phyloP scores from a whole-genome alignment of 257 asterid genomes.

The Haberlea rhodopensis region DNA sequence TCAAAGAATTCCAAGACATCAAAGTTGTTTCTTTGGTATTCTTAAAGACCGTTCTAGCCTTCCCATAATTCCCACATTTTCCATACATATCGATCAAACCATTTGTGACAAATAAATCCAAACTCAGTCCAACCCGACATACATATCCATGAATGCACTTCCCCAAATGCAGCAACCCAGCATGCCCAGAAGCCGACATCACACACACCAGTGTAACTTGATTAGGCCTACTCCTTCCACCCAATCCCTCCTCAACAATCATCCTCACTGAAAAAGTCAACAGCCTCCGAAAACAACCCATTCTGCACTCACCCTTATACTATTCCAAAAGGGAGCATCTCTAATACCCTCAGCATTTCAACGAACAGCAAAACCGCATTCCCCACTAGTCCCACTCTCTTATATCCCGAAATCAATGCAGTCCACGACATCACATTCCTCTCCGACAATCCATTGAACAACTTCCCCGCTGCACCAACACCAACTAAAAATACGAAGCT shows the following conservation, averaged over 20 bases:
- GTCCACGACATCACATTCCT: slow-evolving; percentile 73
- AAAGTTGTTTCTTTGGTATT: slow-evolving; percentile 35
- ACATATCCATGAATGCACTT: slow-evolving; percentile 65
- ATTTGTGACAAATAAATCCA: slow-evolving; percentile 42
- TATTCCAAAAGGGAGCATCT: slow-evolving; percentile 80
- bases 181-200: slow-evolving; percentile 66
- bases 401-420: slow-evolving; percentile 73
- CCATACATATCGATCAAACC: slow-evolving; percentile 85
- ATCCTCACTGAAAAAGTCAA: slow-evolving; percentile 60
- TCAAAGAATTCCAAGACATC: slow-evolving; percentile 73
- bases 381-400: slow-evolving; percentile 56
- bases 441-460: slow-evolving; percentile 73
- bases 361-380: slow-evolving; percentile 63
- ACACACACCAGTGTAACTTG: slow-evolving; percentile 60
- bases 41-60: slow-evolving; percentile 58
- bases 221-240: slow-evolving; percentile 48
- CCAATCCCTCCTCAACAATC: slow-evolving; percentile 44
- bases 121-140: slow-evolving; percentile 37
- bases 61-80: slow-evolving; percentile 64
- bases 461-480: slow-evolving; percentile 41
- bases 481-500: too few species aligned
- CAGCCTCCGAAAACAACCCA: slow-evolving; percentile 68
- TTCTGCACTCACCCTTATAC: slow-evolving; percentile 69
- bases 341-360: slow-evolving; percentile 47
- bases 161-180: slow-evolving; percentile 70